These are phyloP conservation scores for Lunularia cruciata DNA, from an alignment of 225 moss, liverwort and hornwort species.

Conservation along the genomic window DNA sequence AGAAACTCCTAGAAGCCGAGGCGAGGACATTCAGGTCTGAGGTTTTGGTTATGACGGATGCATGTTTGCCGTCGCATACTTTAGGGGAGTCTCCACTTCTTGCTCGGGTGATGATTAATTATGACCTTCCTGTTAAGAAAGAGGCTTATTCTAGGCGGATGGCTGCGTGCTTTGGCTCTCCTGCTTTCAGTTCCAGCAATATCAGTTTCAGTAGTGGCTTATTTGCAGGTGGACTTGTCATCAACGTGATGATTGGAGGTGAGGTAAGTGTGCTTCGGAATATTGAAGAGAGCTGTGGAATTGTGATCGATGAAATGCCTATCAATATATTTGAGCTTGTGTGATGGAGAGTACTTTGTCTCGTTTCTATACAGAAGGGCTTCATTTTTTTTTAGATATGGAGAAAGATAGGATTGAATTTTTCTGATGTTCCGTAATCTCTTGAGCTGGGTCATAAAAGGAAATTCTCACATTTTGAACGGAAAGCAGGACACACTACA, in stretches of 20 bases:
- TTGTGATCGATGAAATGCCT: conserved; percentile 89
- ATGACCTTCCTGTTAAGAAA: conserved; percentile 86
- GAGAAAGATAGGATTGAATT: no score
- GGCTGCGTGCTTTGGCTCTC: conserved; percentile 73
- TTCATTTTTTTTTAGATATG: no score
- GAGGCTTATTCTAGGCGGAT: conserved; percentile 75
- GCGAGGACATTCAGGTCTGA: conserved; percentile 49
- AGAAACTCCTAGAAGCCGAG: conserved; percentile 43
- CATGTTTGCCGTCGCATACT: conserved; percentile 65
- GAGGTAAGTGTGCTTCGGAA: conserved; percentile 74
- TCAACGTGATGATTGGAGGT: conserved; percentile 83
- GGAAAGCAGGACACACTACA: no score
- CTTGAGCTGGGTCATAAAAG: no score
- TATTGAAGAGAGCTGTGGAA: conserved; percentile 81
- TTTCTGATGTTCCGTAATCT: no score
- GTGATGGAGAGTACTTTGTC: conserved; percentile 5
- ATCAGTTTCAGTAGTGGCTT: conserved; percentile 7
- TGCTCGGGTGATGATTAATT: conserved; percentile 81
- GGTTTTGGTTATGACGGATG: conserved; percentile 85
- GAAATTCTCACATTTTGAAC: no score
- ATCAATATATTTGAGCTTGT: conserved; percentile 56
- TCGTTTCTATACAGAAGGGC: no score
- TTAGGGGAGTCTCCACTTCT: conserved; percentile 73
- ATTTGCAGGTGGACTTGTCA: conserved; percentile 64
- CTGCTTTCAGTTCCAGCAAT: conserved; percentile 28